Evolutionary conservation across 441 rosid genomes (phyloP), one percentile per base, ranked within the genome.

Genomic region (Bruguiera hainesii): DNA sequence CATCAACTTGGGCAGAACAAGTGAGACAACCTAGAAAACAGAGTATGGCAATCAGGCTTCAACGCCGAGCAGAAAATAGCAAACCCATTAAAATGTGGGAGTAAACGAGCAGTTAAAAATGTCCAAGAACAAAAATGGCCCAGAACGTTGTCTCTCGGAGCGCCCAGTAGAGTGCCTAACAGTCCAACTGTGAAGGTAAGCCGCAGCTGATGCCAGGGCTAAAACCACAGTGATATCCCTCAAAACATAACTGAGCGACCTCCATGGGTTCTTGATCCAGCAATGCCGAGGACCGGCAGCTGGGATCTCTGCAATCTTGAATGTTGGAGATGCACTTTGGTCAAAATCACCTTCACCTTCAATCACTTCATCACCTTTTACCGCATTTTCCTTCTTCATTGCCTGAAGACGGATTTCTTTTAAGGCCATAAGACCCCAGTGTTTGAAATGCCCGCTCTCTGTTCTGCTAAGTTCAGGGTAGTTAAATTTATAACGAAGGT

Each of bases 101-200:
- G 26, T 29, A 50, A n/a, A 13, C 20, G 6, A 11, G 7, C 31
- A 86, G 89, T 95, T 95, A 94, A 66, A 89, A 97, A 78, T 91
- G 98, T 35, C 96, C 97, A 61, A 94, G 96, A 71, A 94, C 97
- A 76, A 94, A 94, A 68, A 91, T 84, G 57, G 93, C 98, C 97
- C 96, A 91, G 66, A 91, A 91, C 96, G 91, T 89, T 64, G 98
- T 94, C 15, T 97, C 97, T 71, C 89, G 96, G 66, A 89, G 90
- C 48, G 78, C 70, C 98, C 97, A 91, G 68, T 91, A 94, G 71
- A 91, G 77, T 56, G 96, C 97, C 98, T 89, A 68, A 84, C 84
- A 35, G 81, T 25, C 93, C 93, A 94, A 31, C 64, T 76, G 68
- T 94, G 77, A 56, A 85, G 59, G 56, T 71, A 74, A 63, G 83